Conservation (phyloP, 1,139 yeast genomes). For the Sugiyamaella novakii region DNA sequence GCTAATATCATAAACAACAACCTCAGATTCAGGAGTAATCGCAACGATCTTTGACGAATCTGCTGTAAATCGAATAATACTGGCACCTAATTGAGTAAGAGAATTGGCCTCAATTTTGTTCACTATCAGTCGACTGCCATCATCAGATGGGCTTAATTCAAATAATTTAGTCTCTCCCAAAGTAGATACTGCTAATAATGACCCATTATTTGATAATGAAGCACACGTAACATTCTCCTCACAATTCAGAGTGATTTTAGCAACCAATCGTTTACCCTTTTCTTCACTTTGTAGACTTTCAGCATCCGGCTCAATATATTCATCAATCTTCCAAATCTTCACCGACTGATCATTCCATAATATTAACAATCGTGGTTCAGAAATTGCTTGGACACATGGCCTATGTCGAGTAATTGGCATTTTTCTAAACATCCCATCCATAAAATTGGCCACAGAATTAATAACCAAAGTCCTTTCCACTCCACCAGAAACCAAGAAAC, state of each 20-base stretch:
- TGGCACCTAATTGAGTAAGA: conserved; percentile 59
- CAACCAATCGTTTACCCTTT: conserved; percentile 54
- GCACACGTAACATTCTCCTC: conserved; percentile 81
- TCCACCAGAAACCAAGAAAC: conserved; percentile 82
- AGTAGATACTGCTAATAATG: conserved; percentile 71
- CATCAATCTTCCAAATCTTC: conserved; percentile 73
- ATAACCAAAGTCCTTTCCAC: conserved; percentile 80
- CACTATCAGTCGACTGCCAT: conserved; percentile 18
- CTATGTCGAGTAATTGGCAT: conserved; percentile 62
- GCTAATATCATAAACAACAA: conserved; percentile 52
- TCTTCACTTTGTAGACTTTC: conserved; percentile 38
- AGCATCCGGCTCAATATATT: conserved; percentile 31
- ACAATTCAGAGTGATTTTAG: conserved; percentile 67
- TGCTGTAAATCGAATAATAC: conserved; percentile 45
- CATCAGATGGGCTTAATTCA: conserved; percentile 46
- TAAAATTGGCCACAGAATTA: conserved; percentile 65
- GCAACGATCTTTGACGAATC: conserved; percentile 54
- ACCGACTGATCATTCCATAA: conserved; percentile 84
- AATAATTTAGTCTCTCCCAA: conserved; percentile 70
- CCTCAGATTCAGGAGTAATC: conserved; percentile 67
- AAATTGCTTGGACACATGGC: conserved; percentile 57
- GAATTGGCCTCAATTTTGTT: conserved; percentile 33
- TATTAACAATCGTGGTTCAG: conserved; percentile 54
- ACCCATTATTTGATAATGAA: conserved; percentile 66
- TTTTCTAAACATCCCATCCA: conserved; percentile 73